A percentile compares a stretch with the other conserved stretches of the same genome.
These are phyloP conservation scores for Fusarium redolens DNA, from an alignment of 2,329 filamentous ascomycete species.

Conservation along the genomic window DNA sequence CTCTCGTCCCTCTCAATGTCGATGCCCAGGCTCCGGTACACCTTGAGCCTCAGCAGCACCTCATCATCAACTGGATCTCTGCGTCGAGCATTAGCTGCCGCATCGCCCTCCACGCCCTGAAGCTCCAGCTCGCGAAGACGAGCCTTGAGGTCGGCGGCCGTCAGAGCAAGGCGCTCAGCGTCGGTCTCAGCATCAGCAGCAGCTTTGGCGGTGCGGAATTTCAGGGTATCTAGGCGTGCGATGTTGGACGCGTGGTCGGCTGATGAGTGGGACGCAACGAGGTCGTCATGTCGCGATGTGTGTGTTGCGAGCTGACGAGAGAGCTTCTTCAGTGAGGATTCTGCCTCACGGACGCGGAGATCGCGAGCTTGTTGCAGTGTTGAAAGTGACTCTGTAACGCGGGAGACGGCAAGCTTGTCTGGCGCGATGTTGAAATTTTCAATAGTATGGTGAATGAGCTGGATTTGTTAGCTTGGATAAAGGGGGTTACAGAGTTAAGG, in stretches of 20 bases:
- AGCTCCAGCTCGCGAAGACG: slow-evolving; percentile 85
- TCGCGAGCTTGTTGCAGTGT: slow-evolving; percentile 88
- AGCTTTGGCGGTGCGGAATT: slow-evolving; percentile 94
- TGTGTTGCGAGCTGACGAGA: slow-evolving; percentile 81
- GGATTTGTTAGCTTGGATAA: slow-evolving; percentile 14
- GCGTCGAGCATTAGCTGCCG: slow-evolving; percentile 45
- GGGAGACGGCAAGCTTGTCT: slow-evolving; percentile 85
- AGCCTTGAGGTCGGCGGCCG: slow-evolving; percentile 79
- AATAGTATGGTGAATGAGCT: slow-evolving; percentile 93
- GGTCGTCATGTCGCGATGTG: slow-evolving; percentile 80
- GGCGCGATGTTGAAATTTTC: slow-evolving; percentile 94
- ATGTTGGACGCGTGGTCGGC: slow-evolving; percentile 86
- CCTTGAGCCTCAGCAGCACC: slow-evolving; percentile 81
- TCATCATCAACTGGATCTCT: slow-evolving; percentile 69
- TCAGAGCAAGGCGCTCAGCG: slow-evolving; percentile 86
- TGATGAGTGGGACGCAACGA: slow-evolving; percentile 78
- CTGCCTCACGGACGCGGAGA: slow-evolving; percentile 77
- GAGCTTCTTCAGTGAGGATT: slow-evolving; percentile 75
- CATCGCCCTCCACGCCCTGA: slow-evolving; percentile 82
- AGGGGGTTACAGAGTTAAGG: background rate
- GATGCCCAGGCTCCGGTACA: slow-evolving; percentile 91
- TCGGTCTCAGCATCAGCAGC: slow-evolving; percentile 92
- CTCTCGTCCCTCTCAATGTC: slow-evolving; percentile 82
- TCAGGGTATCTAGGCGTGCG: slow-evolving; percentile 87
- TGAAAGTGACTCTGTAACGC: slow-evolving; percentile 84